phyloP scores from a whole-genome alignment of 192 early-diverging fungal genomes.

The Spinellus fusiger region DNA sequence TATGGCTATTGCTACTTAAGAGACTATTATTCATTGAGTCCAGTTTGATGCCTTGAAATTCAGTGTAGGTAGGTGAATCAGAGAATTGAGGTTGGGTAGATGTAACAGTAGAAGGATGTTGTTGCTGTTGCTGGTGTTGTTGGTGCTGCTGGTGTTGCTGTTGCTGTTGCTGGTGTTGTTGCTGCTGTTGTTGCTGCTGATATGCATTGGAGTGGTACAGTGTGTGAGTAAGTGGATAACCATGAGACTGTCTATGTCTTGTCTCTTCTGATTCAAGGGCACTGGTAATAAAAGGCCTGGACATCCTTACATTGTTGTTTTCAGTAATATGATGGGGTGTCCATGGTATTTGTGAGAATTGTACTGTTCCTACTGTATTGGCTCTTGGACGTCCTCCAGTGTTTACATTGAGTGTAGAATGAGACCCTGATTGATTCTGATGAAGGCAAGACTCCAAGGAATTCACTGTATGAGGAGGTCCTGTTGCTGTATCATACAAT shows the following conservation, averaged over 20 bases:
- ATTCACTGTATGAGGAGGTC: neutral
- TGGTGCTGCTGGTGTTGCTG: slow-evolving; percentile 16
- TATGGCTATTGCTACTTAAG: too few relatives aligned
- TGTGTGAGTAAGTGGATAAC: too few relatives aligned
- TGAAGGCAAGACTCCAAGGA: neutral
- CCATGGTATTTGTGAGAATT: slow-evolving; percentile 29
- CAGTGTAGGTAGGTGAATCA: neutral
- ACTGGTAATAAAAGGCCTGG: too few relatives aligned
- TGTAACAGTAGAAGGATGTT: neutral
- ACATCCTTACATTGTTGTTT: too few relatives aligned
- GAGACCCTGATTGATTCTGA: too few relatives aligned
- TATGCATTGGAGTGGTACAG: too few relatives aligned
- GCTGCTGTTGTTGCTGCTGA: too few relatives aligned
- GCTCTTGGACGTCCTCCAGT: slow-evolving; percentile 31
- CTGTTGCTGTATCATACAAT: neutral
- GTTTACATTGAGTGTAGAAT: neutral
- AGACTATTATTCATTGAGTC: neutral
- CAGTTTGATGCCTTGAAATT: neutral
- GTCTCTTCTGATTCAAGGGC: slow-evolving; percentile 1
- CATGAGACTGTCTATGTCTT: neutral
- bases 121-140: neutral
- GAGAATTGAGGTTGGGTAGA: too few relatives aligned
- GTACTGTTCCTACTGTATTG: slow-evolving; percentile 37
- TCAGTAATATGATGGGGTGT: slow-evolving; percentile 13
- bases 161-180: slow-evolving; percentile 20